Conservation (phyloP, 2,329 filamentous ascomycete species). For the Myriosclerotinia scirpicola region DNA sequence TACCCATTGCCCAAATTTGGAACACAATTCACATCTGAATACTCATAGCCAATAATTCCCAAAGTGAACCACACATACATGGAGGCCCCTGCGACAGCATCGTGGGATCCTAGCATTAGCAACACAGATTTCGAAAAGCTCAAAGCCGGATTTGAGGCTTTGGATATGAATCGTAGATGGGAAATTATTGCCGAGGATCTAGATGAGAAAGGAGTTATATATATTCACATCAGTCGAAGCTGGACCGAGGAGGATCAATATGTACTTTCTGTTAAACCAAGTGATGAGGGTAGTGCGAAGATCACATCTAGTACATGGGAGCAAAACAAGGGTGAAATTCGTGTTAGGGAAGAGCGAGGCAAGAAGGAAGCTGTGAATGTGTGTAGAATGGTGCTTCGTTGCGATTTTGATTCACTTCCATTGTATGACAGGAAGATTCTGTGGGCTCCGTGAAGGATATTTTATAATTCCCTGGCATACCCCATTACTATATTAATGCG, state of each 20-base stretch:
- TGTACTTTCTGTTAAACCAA: background rate
- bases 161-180: background rate
- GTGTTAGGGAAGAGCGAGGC: background rate
- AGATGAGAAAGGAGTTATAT: background rate
- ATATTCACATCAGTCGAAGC: background rate
- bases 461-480: too few relatives aligned
- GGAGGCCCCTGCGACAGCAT: background rate
- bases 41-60: background rate
- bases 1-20: background rate
- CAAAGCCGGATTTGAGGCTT: background rate
- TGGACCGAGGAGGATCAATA: background rate
- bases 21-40: background rate
- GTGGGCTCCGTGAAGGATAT: background rate
- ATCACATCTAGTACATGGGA: background rate
- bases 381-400: background rate
- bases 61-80: background rate
- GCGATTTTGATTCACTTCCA: background rate
- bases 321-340: background rate
- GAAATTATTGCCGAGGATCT: background rate
- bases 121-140: background rate
- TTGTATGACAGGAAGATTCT: background rate
- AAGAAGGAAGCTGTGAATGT: background rate
- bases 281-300: background rate
- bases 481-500: too few relatives aligned
- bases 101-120: background rate